phyloP scores from a whole-genome alignment of 306 rosid genomes.

The Prunus mira region DNA sequence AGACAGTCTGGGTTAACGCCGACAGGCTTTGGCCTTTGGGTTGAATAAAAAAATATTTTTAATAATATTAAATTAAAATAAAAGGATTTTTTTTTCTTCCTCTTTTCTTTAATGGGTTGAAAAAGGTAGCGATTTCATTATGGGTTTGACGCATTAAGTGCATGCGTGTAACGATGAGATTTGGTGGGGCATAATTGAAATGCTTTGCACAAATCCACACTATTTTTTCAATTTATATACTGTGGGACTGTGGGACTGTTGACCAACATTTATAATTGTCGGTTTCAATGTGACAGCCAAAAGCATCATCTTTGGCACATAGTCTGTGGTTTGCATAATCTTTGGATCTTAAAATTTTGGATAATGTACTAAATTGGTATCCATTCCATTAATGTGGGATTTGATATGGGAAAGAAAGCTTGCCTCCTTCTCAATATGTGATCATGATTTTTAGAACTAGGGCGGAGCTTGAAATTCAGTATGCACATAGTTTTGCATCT shows the following conservation, averaged over 20 bases:
- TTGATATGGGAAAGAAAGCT: not conserved
- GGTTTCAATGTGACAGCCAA: not conserved
- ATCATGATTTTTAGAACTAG: no score
- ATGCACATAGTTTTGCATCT: no score
- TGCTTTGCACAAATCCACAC: not conserved
- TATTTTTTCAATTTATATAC: not conserved
- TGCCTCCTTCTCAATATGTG: not conserved
- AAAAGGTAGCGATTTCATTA: not conserved
- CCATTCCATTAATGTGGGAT: not conserved
- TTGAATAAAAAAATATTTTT: not conserved
- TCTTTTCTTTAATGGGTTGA: not conserved
- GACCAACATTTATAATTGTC: not conserved
- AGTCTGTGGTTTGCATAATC: not conserved
- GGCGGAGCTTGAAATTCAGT: no score
- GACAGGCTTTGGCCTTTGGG: conserved; percentile 33
- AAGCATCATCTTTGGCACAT: not conserved
- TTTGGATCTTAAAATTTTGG: not conserved
- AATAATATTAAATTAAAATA: not conserved
- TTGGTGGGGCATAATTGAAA: not conserved
- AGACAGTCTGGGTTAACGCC: conserved; percentile 54
- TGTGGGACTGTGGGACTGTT: not conserved
- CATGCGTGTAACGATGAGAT: conserved; percentile 5
- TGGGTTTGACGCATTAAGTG: conserved; percentile 1
- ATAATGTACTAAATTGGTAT: not conserved
- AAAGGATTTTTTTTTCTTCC: not conserved